Evolutionary conservation across 306 rosid species (phyloP), one percentile per base, ranked within the genome.

Genomic region (Sphenostylis stenocarpa): DNA sequence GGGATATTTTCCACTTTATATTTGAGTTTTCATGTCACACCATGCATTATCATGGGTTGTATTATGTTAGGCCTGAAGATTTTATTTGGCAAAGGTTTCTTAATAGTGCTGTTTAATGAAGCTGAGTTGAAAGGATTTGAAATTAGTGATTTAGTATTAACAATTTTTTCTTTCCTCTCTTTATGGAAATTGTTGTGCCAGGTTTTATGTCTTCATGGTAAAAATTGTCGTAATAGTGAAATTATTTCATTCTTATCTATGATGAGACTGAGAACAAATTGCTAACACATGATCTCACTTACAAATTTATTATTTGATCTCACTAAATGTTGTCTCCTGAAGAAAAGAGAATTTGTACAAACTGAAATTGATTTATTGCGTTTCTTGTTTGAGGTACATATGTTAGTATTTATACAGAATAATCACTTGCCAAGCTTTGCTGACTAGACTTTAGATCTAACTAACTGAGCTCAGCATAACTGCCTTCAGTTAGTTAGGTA

Each of bases 51-150:
- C 49, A 61, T 28, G 21, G 24, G 31, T 14, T 21, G 31, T 51
- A 43, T 20, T 75, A 38, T 69, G 61, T 60, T 68, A 53, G 44
- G 15, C 8, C 47, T 24, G 60, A 19, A 48, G 52, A 61, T 57
- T 63, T 19, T 57, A 28, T 61, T 24, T 7, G 73, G 20, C 47
- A 21, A 61, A 51, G 34, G 28, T 67, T 83, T 15, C 48, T 75
- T 38, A 47, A 36, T 64, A 62, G 36, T 39, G 23, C 16, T 14
- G 64, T 80, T 45, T 67, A 49, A 66, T 26, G 73, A 72, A 64
- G 24, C 15, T 44, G 29, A 19, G 36, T 67, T 68, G 53, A 56
- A 57, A 49, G 86, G 80, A 38, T 58, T 43, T 13, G 67, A 63
- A 67, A 36, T 44, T 45, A 33, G 20, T 8, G 41, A 60, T 36